These are phyloP conservation scores for Pseudogymnoascus sp. DNA, from an alignment of 2,329 filamentous ascomycete genomes.

Conservation along the genomic window DNA sequence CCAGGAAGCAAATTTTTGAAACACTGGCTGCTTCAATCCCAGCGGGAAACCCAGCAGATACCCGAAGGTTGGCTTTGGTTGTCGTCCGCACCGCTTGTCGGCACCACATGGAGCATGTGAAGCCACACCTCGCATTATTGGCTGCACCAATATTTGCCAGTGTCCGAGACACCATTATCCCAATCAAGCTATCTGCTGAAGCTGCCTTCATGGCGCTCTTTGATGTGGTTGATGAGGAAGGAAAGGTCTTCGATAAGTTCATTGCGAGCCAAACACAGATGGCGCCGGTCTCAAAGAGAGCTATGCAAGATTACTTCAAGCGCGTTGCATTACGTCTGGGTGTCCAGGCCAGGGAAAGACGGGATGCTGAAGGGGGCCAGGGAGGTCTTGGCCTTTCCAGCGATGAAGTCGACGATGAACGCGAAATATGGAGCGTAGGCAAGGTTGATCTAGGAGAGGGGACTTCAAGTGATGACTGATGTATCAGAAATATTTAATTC, in stretches of 20 bases:
- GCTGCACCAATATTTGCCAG: conserved; percentile 78
- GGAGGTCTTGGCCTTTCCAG: conserved; percentile 78
- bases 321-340: conserved; percentile 76
- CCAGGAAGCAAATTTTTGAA: conserved; percentile 70
- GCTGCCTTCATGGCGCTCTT: conserved; percentile 90
- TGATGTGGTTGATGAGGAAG: conserved; percentile 78
- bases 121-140: conserved; percentile 72
- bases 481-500: conserved; percentile 3
- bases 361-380: conserved; percentile 81
- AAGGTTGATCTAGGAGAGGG: conserved; percentile 70
- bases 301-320: conserved; percentile 97
- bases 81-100: conserved; percentile 79
- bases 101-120: conserved; percentile 67
- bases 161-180: conserved; percentile 85
- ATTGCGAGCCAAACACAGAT: conserved; percentile 61
- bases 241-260: conserved; percentile 82
- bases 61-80: conserved; percentile 76
- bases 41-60: conserved; percentile 71
- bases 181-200: conserved; percentile 90
- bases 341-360: conserved; percentile 78
- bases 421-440: conserved; percentile 91
- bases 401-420: conserved; percentile 90
- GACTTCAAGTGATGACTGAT: conserved; percentile 24
- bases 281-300: conserved; percentile 65
- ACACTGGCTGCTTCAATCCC: conserved; percentile 65